Percentiles rank a stretch among this genome's conserved stretches.
Conservation (phyloP, 192 early-diverging fungal species). For the Lobosporangium transversale region DNA sequence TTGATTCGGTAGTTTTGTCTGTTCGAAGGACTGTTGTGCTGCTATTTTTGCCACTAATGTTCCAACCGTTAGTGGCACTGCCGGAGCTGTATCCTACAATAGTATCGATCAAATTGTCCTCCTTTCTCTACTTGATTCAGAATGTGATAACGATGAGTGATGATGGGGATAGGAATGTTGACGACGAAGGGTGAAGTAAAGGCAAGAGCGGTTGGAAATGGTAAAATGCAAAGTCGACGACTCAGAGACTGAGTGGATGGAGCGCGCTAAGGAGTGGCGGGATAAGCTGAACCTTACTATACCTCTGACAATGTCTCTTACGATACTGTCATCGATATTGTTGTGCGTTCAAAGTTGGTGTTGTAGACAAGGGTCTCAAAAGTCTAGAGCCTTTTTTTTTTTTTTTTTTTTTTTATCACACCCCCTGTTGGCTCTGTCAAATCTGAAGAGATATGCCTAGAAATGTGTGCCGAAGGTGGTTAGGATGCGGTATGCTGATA, state of each 20-base stretch:
- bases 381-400: background rate
- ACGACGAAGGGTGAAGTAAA: slow-evolving; percentile 2
- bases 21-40: slow-evolving; percentile 6
- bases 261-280: background rate
- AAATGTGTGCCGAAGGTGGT: slow-evolving; percentile 12
- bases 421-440: slow-evolving; percentile 8
- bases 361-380: too few relatives aligned
- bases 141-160: too few relatives aligned
- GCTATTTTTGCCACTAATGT: too few relatives aligned
- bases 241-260: slow-evolving; percentile 3
- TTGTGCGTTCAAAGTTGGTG: too few relatives aligned
- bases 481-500: background rate
- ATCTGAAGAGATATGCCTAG: slow-evolving; percentile 15
- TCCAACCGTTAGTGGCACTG: too few relatives aligned
- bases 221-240: too few relatives aligned
- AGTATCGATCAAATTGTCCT: too few relatives aligned
- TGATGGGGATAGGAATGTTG: slow-evolving; percentile 4
- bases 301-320: background rate
- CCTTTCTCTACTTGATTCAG: too few relatives aligned
- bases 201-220: too few relatives aligned
- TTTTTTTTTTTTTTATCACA: background rate
- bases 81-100: too few relatives aligned
- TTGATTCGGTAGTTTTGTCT: background rate
- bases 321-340: background rate
- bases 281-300: background rate